Evolutionary conservation across 2,329 filamentous ascomycete species (phyloP), one percentile per base, ranked within the genome.

Genomic region (Ophiocordyceps australis): DNA sequence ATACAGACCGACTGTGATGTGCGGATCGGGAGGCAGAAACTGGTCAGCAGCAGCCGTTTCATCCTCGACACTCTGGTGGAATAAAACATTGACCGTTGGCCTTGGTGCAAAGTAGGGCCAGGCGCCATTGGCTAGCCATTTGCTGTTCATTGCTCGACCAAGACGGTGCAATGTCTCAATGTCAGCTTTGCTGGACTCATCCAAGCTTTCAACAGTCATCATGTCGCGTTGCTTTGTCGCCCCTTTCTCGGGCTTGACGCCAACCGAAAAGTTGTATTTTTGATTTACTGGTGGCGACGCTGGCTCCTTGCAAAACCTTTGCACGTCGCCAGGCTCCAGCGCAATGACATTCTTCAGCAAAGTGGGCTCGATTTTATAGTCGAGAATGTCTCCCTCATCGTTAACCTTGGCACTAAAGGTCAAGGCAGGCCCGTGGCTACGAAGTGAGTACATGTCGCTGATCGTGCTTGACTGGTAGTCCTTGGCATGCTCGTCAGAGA

Each of bases 321-420:
- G 46, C 5, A 70, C 54, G 25, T 64, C 54, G 11, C 52, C 46
- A 5, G 64, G 61, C 11, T 65, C 65, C 30, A 76, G 54, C 34
- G 61, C 69, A 8, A 65, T 43, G n/a, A 75, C 61, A 16, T 65
- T 54, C 12, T 48, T 42, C n/a, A 76, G 40, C 9, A 39, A 52
- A 5, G 61, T 63, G 3, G 69, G 58, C 15, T 60, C 57, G 24
- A 77, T 52, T 23, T 57, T 61, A 36, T 55, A 52, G 7, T 69
- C 61, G 7, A 72, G 43, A 4, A 75, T 37, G 5, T 58, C 46
- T 6, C 71, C 72, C 1, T 49, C 40, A 10, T 51, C 42, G 34
- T 66, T 59, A 14, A 77, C 51, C 25, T 55, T 59, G 5, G 65
- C 61, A 32, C 69, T 75, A 38, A 76, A 74, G 0, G 71, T 75